A percentile compares a stretch with the other conserved stretches of the same genome.
Conservation (phyloP, 164 flowering plant species). For the Macadamia tetraphylla region DNA sequence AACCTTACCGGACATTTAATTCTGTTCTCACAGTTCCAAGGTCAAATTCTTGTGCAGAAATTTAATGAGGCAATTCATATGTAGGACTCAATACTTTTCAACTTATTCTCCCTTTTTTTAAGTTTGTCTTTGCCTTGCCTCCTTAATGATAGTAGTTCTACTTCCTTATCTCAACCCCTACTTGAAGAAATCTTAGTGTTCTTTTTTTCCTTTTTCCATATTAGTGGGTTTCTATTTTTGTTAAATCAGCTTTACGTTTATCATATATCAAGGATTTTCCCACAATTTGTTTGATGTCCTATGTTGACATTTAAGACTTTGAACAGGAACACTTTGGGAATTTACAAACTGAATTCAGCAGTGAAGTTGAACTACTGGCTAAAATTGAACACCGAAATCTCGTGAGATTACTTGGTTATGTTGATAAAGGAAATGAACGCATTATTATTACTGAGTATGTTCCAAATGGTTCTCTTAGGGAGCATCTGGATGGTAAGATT, state of each 20-base stretch:
- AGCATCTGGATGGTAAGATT: constrained; percentile 90
- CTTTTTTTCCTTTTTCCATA: too few species aligned
- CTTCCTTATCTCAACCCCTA: too few species aligned
- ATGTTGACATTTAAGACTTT: constrained; percentile 11
- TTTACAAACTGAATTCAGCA: constrained; percentile 63
- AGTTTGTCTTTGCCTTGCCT: too few species aligned
- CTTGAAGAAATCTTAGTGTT: too few species aligned
- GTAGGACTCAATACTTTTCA: too few species aligned
- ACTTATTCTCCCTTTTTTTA: too few species aligned
- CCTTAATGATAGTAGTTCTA: too few species aligned
- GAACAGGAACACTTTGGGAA: constrained; percentile 66
- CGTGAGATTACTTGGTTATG: constrained; percentile 85
- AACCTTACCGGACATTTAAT: too few species aligned
- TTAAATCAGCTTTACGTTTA: neutral
- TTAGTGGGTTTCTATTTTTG: too few species aligned
- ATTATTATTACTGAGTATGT: constrained; percentile 85
- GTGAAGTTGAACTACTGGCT: constrained; percentile 83
- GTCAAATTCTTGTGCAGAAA: too few species aligned
- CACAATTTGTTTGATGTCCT: neutral
- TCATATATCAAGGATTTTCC: neutral
- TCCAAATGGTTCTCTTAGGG: constrained; percentile 89
- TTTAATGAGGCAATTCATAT: too few species aligned
- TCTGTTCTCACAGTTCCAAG: too few species aligned
- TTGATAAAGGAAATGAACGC: constrained; percentile 84
- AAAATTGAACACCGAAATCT: constrained; percentile 90